phyloP scores from a whole-genome alignment of 306 rosid genomes.

The Vachellia pachyceras region DNA sequence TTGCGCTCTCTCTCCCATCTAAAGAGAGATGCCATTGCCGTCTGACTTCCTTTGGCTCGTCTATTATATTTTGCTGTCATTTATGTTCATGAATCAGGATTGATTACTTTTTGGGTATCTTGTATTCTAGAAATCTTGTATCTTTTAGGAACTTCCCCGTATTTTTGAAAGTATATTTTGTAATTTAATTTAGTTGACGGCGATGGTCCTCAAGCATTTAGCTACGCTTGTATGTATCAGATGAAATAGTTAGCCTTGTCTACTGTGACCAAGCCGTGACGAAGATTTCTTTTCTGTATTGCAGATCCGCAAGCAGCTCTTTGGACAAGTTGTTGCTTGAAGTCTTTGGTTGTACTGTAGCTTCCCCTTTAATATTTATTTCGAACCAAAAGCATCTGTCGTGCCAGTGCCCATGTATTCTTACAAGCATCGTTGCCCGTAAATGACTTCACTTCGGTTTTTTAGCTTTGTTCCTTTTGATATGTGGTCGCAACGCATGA shows the following conservation, averaged over 20 bases:
- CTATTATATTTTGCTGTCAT: background rate
- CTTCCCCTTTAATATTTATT: slow-evolving; percentile 49
- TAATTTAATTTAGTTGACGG: background rate
- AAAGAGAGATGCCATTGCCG: background rate
- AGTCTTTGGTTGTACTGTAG: slow-evolving; percentile 43
- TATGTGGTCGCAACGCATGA: slow-evolving; percentile 39
- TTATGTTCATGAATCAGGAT: background rate
- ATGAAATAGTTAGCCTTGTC: background rate
- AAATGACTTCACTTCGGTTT: slow-evolving; percentile 41
- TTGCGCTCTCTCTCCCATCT: background rate
- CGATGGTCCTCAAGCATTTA: background rate
- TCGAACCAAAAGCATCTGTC: slow-evolving; percentile 30
- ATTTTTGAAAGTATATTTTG: background rate
- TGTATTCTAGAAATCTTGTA: too few species aligned
- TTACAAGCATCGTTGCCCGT: slow-evolving; percentile 23
- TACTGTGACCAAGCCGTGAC: background rate
- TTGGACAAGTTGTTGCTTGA: slow-evolving; percentile 67
- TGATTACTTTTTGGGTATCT: background rate
- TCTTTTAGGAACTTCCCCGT: too few species aligned
- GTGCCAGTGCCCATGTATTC: slow-evolving; percentile 47
- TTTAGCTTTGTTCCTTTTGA: slow-evolving; percentile 40
- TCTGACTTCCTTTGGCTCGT: slow-evolving; percentile 14
- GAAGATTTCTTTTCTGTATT: slow-evolving; percentile 39
- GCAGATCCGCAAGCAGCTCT: slow-evolving; percentile 95
- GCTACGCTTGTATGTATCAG: background rate